These are phyloP conservation scores for Ilyonectria sp. DNA, from an alignment of 2,329 filamentous ascomycete species.

Conservation along the genomic window DNA sequence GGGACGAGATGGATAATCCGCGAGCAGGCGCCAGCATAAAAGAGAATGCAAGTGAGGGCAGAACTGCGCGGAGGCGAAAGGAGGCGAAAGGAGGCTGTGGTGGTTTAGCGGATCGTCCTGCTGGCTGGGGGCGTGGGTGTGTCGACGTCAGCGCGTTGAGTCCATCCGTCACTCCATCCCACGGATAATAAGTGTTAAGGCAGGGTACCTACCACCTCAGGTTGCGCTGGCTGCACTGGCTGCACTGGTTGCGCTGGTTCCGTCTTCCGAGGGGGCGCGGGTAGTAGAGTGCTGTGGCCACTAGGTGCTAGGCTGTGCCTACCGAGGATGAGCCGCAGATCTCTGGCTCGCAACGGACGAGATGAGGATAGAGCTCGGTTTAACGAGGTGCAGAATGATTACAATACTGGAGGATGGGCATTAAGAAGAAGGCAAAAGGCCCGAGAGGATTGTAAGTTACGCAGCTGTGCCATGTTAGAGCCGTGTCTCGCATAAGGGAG, in stretches of 20 bases:
- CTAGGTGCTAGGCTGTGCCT: conserved; percentile 26
- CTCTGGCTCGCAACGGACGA: conserved; percentile 22
- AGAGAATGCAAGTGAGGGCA: conserved; percentile 36
- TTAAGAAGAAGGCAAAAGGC: neutral
- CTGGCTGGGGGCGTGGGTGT: conserved; percentile 52
- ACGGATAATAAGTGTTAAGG: conserved; percentile 23
- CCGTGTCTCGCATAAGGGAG: conserved; percentile 17
- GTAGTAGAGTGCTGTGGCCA: neutral
- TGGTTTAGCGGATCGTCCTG: conserved; percentile 52
- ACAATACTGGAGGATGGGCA: conserved; percentile 1
- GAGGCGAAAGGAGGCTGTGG: conserved; percentile 47
- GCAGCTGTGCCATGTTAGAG: conserved; percentile 9
- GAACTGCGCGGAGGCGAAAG: conserved; percentile 38
- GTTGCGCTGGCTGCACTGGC: conserved; percentile 16
- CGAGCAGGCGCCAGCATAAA: conserved; percentile 30
- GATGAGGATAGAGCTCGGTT: neutral
- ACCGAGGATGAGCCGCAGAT: conserved; percentile 38
- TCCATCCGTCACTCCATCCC: conserved; percentile 44
- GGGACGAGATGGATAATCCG: conserved; percentile 20
- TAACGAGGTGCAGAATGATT: conserved; percentile 7
- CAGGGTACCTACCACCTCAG: conserved; percentile 18
- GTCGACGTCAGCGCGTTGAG: conserved; percentile 65
- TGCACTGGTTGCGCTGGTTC: conserved; percentile 17
- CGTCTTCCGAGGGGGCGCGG: conserved; percentile 18
- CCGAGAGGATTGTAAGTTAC: neutral